Evolutionary conservation across 2,329 filamentous ascomycete genomes (phyloP).

Genomic region (Pseudogymnoascus pannorum): DNA sequence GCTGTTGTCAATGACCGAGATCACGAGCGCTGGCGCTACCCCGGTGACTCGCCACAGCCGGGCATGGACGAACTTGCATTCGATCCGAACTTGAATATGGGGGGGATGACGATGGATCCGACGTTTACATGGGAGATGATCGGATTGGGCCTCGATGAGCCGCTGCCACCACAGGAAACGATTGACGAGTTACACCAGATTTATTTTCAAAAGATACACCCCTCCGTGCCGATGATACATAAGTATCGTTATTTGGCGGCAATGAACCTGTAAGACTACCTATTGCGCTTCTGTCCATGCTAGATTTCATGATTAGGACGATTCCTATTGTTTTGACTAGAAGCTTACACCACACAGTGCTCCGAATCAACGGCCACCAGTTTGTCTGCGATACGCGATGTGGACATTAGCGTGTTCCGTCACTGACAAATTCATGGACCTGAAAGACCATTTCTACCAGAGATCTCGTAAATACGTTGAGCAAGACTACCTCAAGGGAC

Average conservation of each 20-base stretch:
- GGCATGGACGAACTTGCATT: conserved; percentile 54
- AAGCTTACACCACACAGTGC: conserved; percentile 39
- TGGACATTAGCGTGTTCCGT: conserved; percentile 90
- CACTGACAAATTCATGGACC: conserved; percentile 68
- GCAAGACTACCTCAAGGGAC: conserved; percentile 82
- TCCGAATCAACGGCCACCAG: conserved; percentile 77
- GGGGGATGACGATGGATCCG: conserved; percentile 42
- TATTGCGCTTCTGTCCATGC: conserved; percentile 2
- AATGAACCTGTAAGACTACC: conserved; percentile 62
- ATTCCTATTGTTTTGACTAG: background rate
- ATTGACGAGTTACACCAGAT: conserved; percentile 70
- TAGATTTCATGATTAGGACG: background rate
- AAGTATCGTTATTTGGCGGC: conserved; percentile 78
- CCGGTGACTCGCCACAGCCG: conserved; percentile 44
- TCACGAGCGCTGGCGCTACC: conserved; percentile 48
- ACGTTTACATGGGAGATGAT: conserved; percentile 80
- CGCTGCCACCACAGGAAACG: conserved; percentile 57
- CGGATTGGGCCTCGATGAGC: conserved; percentile 60
- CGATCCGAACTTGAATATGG: conserved; percentile 36
- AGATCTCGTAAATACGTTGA: conserved; percentile 86
- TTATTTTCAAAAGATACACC: conserved; percentile 87
- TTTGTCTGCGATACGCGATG: conserved; percentile 87
- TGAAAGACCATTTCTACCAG: conserved; percentile 86
- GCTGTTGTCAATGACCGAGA: conserved; percentile 41
- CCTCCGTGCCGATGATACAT: conserved; percentile 82